These are phyloP conservation scores for Alternaria ventricosa DNA, from an alignment of 2,329 filamentous ascomycete genomes.

Conservation along the genomic window DNA sequence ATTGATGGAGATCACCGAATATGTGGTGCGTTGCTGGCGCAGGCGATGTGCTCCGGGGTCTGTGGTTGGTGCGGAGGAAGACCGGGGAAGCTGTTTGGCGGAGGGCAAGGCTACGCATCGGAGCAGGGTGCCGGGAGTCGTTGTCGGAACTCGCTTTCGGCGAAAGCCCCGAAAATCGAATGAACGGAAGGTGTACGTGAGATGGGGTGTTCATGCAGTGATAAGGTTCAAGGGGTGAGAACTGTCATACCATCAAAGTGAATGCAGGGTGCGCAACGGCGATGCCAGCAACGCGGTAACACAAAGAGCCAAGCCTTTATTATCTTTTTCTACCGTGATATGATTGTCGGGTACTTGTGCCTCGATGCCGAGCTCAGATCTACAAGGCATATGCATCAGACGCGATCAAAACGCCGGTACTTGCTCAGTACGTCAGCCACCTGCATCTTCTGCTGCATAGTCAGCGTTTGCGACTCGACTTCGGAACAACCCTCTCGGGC, in stretches of 20 bases:
- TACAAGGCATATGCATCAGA: neutral
- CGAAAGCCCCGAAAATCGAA: neutral
- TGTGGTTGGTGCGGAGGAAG: conserved; percentile 10
- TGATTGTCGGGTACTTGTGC: neutral
- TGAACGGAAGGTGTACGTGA: neutral
- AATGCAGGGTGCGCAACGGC: neutral
- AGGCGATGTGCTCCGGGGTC: neutral
- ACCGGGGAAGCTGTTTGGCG: neutral
- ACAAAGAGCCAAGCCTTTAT: neutral
- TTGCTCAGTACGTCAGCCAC: neutral
- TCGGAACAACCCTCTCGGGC: conserved; percentile 1
- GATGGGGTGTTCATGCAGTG: neutral
- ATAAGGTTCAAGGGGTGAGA: neutral
- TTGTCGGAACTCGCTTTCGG: neutral
- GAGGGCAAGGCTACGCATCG: neutral
- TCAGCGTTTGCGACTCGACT: neutral
- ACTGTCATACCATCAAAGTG: neutral
- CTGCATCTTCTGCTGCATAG: neutral
- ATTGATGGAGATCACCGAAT: neutral
- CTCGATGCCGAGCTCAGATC: neutral
- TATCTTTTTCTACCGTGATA: neutral
- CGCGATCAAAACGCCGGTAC: neutral
- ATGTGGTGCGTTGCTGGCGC: neutral
- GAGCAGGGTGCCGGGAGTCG: neutral
- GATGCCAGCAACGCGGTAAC: neutral